Percentiles rank a stretch among this genome's conserved stretches.
These are phyloP conservation scores for Myxozyma udenii DNA, from an alignment of 805 yeast species.

Conservation along the genomic window DNA sequence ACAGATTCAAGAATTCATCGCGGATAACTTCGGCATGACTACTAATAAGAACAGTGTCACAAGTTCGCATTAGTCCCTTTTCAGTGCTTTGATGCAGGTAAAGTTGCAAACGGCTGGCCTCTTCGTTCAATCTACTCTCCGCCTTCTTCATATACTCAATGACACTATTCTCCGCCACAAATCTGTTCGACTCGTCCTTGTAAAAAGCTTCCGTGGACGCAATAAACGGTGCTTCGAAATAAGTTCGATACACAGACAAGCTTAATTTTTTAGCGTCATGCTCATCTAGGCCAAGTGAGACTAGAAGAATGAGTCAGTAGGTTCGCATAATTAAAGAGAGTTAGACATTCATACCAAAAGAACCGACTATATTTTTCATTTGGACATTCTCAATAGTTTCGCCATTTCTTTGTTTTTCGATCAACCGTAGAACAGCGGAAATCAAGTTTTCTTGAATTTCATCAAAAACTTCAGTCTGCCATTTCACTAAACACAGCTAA, in stretches of 20 bases:
- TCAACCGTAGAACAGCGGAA: constrained; percentile 68
- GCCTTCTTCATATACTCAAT: constrained; percentile 89
- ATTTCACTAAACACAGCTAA: constrained; percentile 66
- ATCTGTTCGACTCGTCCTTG: constrained; percentile 61
- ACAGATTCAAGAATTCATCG: constrained; percentile 67
- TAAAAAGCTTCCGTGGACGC: constrained; percentile 57
- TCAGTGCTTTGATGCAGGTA: constrained; percentile 85
- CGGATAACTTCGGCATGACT: constrained; percentile 75
- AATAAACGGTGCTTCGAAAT: constrained; percentile 75
- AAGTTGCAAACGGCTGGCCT: constrained; percentile 69
- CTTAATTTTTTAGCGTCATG: constrained; percentile 85
- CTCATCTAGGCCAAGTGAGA: constrained; percentile 82
- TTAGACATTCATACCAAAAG: constrained; percentile 48
- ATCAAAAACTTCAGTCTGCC: constrained; percentile 82
- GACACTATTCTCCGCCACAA: constrained; percentile 69
- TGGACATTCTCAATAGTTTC: constrained; percentile 64
- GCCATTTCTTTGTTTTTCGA: constrained; percentile 75
- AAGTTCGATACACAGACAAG: constrained; percentile 72
- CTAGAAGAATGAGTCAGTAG: constrained; percentile 36
- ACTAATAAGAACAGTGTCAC: constrained; percentile 73
- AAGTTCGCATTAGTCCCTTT: constrained; percentile 66
- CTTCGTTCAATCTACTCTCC: constrained; percentile 76
- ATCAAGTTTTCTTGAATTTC: constrained; percentile 60
- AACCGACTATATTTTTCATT: constrained; percentile 71
- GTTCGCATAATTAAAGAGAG: too few relatives aligned